These are phyloP conservation scores for Schwanniomyces yamadae DNA, from an alignment of 805 yeast genomes.

Conservation along the genomic window DNA sequence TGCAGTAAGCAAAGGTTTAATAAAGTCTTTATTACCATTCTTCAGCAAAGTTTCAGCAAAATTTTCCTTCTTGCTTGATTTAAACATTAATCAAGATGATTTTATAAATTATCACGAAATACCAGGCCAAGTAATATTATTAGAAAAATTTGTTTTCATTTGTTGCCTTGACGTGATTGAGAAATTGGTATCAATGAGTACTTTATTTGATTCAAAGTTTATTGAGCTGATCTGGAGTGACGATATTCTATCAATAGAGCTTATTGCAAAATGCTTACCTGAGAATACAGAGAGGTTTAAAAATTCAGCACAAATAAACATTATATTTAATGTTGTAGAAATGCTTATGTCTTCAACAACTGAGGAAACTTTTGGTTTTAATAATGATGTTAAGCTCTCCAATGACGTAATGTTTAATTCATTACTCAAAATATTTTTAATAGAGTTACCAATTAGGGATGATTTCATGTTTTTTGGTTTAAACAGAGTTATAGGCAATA, in stretches of 20 bases:
- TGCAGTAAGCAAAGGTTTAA: constrained; percentile 47
- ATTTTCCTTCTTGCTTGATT: constrained; percentile 27
- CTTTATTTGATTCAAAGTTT: constrained; percentile 22
- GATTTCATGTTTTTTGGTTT: constrained; percentile 53
- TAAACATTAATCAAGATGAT: constrained; percentile 26
- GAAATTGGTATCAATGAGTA: constrained; percentile 26
- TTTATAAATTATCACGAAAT: constrained; percentile 27
- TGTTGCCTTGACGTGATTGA: constrained; percentile 60
- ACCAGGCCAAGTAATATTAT: constrained; percentile 28
- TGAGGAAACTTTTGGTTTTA: constrained; percentile 26
- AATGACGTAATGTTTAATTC: constrained; percentile 23
- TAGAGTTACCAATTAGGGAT: constrained; percentile 39
- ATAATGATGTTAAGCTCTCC: constrained; percentile 12
- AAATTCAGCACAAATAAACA: constrained; percentile 42
- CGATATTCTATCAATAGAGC: constrained; percentile 27
- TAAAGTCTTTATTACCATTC: constrained; percentile 14
- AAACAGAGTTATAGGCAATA: constrained; percentile 54
- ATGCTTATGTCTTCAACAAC: constrained; percentile 47
- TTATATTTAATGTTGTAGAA: constrained; percentile 53
- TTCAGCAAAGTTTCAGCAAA: constrained; percentile 17
- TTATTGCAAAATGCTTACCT: constrained; percentile 45
- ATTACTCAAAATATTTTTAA: constrained; percentile 35
- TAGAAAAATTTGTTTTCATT: constrained; percentile 51
- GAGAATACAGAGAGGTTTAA: constrained; percentile 45
- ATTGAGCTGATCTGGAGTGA: constrained; percentile 23